Evolutionary conservation across 441 rosid species (phyloP).

Genomic region (Erodium trifolium): DNA sequence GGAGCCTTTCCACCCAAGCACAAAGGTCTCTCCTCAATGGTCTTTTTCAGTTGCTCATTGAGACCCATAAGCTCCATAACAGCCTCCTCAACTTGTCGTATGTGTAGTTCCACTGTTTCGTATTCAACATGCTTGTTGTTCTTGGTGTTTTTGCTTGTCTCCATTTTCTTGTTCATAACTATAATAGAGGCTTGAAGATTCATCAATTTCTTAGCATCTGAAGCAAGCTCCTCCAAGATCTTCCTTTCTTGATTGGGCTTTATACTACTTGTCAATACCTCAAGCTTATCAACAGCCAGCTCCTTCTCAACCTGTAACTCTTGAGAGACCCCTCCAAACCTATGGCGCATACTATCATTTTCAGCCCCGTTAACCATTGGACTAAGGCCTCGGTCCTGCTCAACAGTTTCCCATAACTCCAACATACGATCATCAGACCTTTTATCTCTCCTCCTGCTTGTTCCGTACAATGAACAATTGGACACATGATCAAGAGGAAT

Average conservation of each 20-base stretch:
- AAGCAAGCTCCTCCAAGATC: slow-evolving; percentile 57
- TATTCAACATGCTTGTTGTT: slow-evolving; percentile 40
- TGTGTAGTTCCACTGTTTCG: slow-evolving; percentile 40
- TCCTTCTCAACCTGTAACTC: slow-evolving; percentile 42
- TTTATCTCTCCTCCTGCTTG: slow-evolving; percentile 32
- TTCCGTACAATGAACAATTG: slow-evolving; percentile 38
- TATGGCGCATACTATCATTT: slow-evolving; percentile 14
- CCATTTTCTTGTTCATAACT: slow-evolving; percentile 56
- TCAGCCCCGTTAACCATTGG: neutral
- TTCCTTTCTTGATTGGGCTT: slow-evolving; percentile 32
- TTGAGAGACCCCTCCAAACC: slow-evolving; percentile 26
- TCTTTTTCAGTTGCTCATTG: slow-evolving; percentile 43
- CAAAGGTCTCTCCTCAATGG: slow-evolving; percentile 35
- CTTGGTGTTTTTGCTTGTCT: slow-evolving; percentile 29
- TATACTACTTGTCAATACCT: slow-evolving; percentile 33
- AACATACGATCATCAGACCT: slow-evolving; percentile 42
- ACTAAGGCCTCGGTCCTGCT: slow-evolving; percentile 20
- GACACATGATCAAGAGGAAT: slow-evolving; percentile 82
- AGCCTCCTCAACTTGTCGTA: slow-evolving; percentile 58
- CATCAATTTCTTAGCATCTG: slow-evolving; percentile 54
- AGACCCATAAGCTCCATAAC: slow-evolving; percentile 41
- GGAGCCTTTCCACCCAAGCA: slow-evolving; percentile 10
- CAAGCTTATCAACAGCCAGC: slow-evolving; percentile 38
- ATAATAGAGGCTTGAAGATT: slow-evolving; percentile 46
- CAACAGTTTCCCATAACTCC: slow-evolving; percentile 51